These are phyloP conservation scores for Claviceps sp. DNA, from an alignment of 2,329 filamentous ascomycete species.

Conservation along the genomic window DNA sequence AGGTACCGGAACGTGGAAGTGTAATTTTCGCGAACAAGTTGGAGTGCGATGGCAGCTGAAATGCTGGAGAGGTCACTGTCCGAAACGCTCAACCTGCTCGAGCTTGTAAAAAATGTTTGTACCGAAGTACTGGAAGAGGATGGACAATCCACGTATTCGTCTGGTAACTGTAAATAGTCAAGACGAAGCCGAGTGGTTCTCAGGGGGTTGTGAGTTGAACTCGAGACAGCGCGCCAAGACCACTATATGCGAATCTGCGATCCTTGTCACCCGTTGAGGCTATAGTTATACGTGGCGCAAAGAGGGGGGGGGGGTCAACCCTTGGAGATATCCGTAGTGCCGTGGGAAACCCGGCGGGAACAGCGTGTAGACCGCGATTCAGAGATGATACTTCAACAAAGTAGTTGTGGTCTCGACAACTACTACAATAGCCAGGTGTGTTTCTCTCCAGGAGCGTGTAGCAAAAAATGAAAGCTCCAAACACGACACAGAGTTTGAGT, in stretches of 20 bases:
- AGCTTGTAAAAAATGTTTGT: background rate
- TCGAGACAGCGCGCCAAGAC: background rate
- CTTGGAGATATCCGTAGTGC: background rate
- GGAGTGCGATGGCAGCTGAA: background rate
- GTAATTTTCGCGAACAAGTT: background rate
- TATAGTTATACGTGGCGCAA: slow-evolving; percentile 5
- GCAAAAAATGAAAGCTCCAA: background rate
- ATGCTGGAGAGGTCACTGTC: background rate
- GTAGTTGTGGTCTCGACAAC: background rate
- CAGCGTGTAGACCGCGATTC: background rate
- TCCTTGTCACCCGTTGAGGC: background rate
- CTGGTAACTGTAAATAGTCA: background rate
- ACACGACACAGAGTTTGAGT: background rate
- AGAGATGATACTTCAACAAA: background rate
- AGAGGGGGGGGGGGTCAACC: background rate
- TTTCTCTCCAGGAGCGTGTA: background rate
- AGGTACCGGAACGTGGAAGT: background rate
- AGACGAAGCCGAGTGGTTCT: background rate
- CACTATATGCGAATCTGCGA: background rate
- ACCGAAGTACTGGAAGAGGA: background rate
- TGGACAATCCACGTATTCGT: background rate
- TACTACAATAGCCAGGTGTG: background rate
- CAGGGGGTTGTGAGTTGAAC: background rate
- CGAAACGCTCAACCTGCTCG: background rate
- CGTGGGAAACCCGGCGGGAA: background rate